phyloP scores from a whole-genome alignment of 768 basidiomycete species.

The Botryobasidium botryosum region DNA sequence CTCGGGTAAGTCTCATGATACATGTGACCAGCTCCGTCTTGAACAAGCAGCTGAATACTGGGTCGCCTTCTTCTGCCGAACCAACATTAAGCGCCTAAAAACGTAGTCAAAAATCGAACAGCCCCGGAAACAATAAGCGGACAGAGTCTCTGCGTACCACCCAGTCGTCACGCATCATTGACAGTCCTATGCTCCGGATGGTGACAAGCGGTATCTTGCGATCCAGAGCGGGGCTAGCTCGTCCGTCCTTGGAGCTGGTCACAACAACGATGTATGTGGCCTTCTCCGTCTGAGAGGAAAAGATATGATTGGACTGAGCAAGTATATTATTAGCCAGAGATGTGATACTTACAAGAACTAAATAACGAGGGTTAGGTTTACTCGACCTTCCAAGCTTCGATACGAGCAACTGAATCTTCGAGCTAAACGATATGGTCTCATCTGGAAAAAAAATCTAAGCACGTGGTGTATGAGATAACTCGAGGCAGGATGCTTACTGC shows the following conservation, averaged over 20 bases:
- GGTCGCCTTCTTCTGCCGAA: slow-evolving; percentile 84
- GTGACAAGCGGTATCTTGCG: slow-evolving; percentile 81
- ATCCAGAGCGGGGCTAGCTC: slow-evolving; percentile 42
- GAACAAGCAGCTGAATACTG: slow-evolving; percentile 77
- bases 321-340: neutral
- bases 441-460: slow-evolving; percentile 20
- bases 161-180: slow-evolving; percentile 89
- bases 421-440: slow-evolving; percentile 74
- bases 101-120: neutral
- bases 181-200: slow-evolving; percentile 74
- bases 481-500: slow-evolving; percentile 45
- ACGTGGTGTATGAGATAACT: neutral
- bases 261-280: slow-evolving; percentile 63
- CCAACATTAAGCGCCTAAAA: slow-evolving; percentile 58
- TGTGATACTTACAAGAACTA: slow-evolving; percentile 54
- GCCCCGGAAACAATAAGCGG: neutral
- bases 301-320: slow-evolving; percentile 5
- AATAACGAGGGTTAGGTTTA: slow-evolving; percentile 78
- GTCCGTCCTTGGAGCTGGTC: slow-evolving; percentile 42
- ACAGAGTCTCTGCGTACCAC: slow-evolving; percentile 35
- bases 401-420: slow-evolving; percentile 62
- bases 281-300: slow-evolving; percentile 48
- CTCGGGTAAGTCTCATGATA: slow-evolving; percentile 65
- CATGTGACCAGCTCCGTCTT: slow-evolving; percentile 87
- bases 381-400: slow-evolving; percentile 77